Evolutionary conservation across 225 moss, liverwort and hornwort genomes (phyloP), one percentile per base, ranked within the genome.

Genomic region (Climacium dendroides): DNA sequence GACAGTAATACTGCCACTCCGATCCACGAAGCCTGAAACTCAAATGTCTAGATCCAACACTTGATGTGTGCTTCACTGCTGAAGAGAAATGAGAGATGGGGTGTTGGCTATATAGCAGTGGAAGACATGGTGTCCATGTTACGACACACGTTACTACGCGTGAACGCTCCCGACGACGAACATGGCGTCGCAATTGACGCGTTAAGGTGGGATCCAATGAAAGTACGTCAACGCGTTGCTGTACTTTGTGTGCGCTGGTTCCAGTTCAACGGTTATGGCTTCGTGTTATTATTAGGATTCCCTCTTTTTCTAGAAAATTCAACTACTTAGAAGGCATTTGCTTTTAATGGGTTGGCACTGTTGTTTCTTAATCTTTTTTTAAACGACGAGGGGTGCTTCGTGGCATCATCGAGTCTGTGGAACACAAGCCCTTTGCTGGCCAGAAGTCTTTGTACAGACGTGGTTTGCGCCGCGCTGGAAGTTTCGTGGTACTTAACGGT

Each of bases 61-160:
- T n/a, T 15, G n/a, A 25, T 73, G 26, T n/a, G 4, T 6, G 54
- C 6, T 78, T 16, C 55, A 15, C 6, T 26, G 7, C 16, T 78
- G 10, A 1, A 4, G 0, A 1, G 45, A 0, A 3, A 15, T 10
- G 3, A 4, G 8, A 1, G 4, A 17, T 37, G 15, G 55, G 37
- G 37, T 55, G 10, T 24, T 37, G 10, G 17, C 37, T 78, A 55
- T 78, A 78, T 78, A 78, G 37, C 55, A 55, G 37, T 55, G 55
- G 25, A 16, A 26, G 23, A n/a, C 10, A 77, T 37, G 55, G 37
- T 26, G 78, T 55, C 37, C 20, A 62, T 22, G 30, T 1, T 43
- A 15, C 4, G 50, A 4, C 4, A 11, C 4, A 50, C 10, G 50
- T 10, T 15, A 29, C 2, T 4, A 10, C 80, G 80, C 80, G 61